Evolutionary conservation across 306 rosid genomes (phyloP), one percentile per base, ranked within the genome.

Genomic region (Boehmeria nivea): DNA sequence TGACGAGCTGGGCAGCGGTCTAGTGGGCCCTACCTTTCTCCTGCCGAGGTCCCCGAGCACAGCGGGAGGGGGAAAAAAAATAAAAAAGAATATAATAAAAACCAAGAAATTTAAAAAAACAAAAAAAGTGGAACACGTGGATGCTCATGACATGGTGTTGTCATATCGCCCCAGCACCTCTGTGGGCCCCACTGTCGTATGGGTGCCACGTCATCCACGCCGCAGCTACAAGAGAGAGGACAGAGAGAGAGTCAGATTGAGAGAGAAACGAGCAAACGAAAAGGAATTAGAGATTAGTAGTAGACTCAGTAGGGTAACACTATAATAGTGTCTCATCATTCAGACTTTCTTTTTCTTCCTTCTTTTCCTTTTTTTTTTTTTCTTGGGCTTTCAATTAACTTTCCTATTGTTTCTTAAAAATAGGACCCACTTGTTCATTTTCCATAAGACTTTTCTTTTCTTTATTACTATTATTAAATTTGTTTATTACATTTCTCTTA

Each of bases 201-300:
- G 34, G 43, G 34, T 31, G 53, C 68, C 75, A 68, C 75, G 74
- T 73, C 74, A 62, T 66, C 39, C 64, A 39, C 9, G 64, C 54
- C 64, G 39, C 53, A 59, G 49, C 43, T 18, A 28, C 39, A 39
- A 12, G 1, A 8, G 6, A n/a, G 36, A 6, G 9, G 45, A 39
- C 10, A 12, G 16, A 22, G 51, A 21, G 34, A 39, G 26, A 20
- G 46, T 7, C n/a, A n/a, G n/a, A n/a, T n/a, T n/a, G n/a, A n/a
- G n/a, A n/a, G n/a, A n/a, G n/a, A n/a, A n/a, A n/a, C n/a, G n/a
- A n/a, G n/a, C n/a, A n/a, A n/a, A n/a, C n/a, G n/a, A n/a, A n/a
- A n/a, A n/a, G n/a, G n/a, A n/a, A n/a, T n/a, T n/a, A n/a, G n/a
- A 44, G 47, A 19, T 43, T 37, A 11, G 40, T 33, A 33, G 45